Percentiles rank a stretch among this genome's conserved stretches.
Evolutionary conservation across 2,329 filamentous ascomycete genomes (phyloP).

Genomic region (Penicillium sp.): DNA sequence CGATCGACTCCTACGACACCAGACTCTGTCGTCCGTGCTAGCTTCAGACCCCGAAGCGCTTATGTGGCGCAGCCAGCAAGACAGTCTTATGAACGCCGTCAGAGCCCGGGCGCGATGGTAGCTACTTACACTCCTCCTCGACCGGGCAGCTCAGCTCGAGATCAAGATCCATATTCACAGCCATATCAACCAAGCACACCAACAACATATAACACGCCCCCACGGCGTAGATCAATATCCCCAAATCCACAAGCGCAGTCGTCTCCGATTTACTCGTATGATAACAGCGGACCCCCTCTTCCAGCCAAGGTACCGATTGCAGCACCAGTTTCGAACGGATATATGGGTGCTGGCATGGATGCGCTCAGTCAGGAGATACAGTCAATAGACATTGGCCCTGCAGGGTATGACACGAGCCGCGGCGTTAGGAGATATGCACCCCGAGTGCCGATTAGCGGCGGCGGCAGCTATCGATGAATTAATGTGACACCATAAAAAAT

Average conservation of each 20-base stretch:
- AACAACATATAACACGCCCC: constrained; percentile 10
- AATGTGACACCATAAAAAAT: neutral
- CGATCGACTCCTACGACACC: constrained; percentile 26
- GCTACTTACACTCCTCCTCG: constrained; percentile 22
- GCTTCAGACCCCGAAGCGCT: constrained; percentile 13
- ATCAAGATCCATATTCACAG: constrained; percentile 21
- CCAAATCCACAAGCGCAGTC: constrained; percentile 19
- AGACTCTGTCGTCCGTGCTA: constrained; percentile 20
- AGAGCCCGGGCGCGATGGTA: neutral
- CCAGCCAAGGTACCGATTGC: constrained; percentile 41
- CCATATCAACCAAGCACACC: constrained; percentile 17
- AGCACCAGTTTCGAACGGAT: constrained; percentile 24
- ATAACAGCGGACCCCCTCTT: constrained; percentile 34
- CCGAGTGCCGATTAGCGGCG: constrained; percentile 17
- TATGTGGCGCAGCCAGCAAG: constrained; percentile 6
- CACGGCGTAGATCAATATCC: constrained; percentile 14
- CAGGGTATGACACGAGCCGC: constrained; percentile 28
- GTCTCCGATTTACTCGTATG: constrained; percentile 28
- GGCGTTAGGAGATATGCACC: constrained; percentile 31
- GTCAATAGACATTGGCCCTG: constrained; percentile 46
- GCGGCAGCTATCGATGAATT: constrained; percentile 9
- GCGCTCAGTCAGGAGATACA: constrained; percentile 57
- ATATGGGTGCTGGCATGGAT: constrained; percentile 34
- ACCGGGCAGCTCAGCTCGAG: constrained; percentile 17
- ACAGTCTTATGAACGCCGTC: constrained; percentile 7